These are phyloP conservation scores for Pyropia yezoensis DNA, from an alignment of 23 red algal species.

Conservation along the genomic window DNA sequence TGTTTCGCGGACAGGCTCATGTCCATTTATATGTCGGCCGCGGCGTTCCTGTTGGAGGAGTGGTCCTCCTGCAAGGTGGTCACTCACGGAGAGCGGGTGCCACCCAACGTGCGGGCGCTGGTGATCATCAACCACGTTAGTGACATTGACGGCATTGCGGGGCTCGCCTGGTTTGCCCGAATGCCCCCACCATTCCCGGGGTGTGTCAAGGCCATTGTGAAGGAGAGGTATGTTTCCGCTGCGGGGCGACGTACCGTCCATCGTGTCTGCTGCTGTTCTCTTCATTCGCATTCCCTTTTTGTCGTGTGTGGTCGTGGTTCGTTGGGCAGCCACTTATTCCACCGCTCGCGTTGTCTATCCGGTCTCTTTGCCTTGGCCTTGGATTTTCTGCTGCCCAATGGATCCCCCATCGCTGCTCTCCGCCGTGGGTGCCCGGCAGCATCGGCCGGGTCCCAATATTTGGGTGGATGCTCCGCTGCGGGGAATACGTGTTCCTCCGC, in stretches of 20 bases:
- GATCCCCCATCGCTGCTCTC: no score
- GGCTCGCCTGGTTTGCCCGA: slow-evolving; percentile 38
- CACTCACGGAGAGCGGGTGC: slow-evolving; percentile 32
- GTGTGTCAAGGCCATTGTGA: slow-evolving; percentile 57
- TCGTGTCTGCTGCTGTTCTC: no score
- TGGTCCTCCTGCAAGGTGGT: slow-evolving; percentile 27
- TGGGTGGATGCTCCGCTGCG: slow-evolving; percentile 28
- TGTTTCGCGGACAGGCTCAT: not conserved
- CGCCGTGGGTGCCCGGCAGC: not conserved
- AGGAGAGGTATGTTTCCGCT: slow-evolving; percentile 1
- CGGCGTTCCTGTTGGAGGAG: slow-evolving; percentile 49
- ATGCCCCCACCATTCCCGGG: slow-evolving; percentile 50
- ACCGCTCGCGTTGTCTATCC: no score
- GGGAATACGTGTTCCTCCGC: slow-evolving; percentile 40
- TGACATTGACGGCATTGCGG: slow-evolving; percentile 40
- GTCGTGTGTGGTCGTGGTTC: no score
- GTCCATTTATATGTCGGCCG: not conserved
- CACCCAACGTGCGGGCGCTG: slow-evolving; percentile 12
- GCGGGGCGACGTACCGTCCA: not conserved
- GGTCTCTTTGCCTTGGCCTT: no score
- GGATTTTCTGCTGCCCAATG: no score
- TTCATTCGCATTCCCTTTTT: no score
- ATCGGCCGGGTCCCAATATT: slow-evolving; percentile 48
- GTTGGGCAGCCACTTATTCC: no score
- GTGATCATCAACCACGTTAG: slow-evolving; percentile 47